A percentile compares a stretch with the other conserved stretches of the same genome.
phyloP scores from a whole-genome alignment of 148 eudicot genomes.

The Rhododendron kiyosumense region DNA sequence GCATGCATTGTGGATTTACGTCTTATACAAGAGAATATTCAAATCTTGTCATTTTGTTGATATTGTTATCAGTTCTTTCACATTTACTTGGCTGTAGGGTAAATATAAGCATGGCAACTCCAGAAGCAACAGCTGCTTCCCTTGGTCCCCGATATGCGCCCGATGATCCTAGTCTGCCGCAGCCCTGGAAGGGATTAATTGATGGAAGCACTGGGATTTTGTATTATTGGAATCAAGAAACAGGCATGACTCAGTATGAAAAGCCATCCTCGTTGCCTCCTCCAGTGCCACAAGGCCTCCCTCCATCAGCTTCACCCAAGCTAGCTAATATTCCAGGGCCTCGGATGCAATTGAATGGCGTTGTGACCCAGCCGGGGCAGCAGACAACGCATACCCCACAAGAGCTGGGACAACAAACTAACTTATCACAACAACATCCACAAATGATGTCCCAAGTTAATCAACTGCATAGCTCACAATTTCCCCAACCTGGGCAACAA shows the following conservation, averaged over 20 bases:
- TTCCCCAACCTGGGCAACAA: conserved; percentile 37
- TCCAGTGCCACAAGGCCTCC: conserved; percentile 49
- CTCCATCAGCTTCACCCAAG: conserved; percentile 43
- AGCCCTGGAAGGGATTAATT: conserved; percentile 95
- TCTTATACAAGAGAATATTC: background rate
- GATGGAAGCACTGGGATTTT: conserved; percentile 74
- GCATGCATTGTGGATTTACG: background rate
- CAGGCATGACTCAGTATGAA: conserved; percentile 87
- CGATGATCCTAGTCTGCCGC: conserved; percentile 85
- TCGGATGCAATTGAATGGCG: conserved; percentile 29
- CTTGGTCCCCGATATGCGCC: conserved; percentile 94
- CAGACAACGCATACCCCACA: conserved; percentile 38
- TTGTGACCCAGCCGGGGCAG: conserved; percentile 37
- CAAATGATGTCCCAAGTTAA: conserved; percentile 24
- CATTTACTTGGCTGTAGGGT: conserved; percentile 6
- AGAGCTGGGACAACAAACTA: conserved; percentile 35
- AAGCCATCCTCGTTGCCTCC: conserved; percentile 51
- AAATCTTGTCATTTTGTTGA: background rate
- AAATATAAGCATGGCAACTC: conserved; percentile 51
- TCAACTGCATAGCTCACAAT: conserved; percentile 27
- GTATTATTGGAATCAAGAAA: conserved; percentile 97
- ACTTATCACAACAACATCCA: conserved; percentile 23
- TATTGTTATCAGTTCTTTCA: background rate
- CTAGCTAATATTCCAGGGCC: conserved; percentile 37
- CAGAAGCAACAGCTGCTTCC: conserved; percentile 59